Conservation (phyloP, 192 early-diverging fungal genomes). For the Ambispora gerdemannii region DNA sequence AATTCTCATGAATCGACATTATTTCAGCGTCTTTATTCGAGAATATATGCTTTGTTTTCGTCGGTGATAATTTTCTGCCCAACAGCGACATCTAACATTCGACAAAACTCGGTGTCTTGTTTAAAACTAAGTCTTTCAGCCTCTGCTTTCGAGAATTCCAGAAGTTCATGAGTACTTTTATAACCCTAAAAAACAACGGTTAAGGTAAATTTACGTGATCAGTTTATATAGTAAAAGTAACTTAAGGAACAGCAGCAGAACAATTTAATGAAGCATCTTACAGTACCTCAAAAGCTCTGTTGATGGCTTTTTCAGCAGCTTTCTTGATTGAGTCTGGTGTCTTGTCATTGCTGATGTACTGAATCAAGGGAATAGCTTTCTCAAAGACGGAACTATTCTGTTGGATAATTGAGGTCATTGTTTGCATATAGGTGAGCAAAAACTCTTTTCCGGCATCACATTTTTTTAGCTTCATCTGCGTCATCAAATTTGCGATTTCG, state of each 20-base stretch:
- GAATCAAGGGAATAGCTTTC: background rate
- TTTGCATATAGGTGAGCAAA: background rate
- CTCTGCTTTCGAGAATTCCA: background rate
- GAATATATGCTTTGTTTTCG: background rate
- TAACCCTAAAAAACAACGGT: slow-evolving; percentile 1
- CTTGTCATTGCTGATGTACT: background rate
- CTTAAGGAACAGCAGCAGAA: background rate
- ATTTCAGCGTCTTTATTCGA: slow-evolving; percentile 1
- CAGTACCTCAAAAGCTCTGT: background rate
- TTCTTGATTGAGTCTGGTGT: background rate
- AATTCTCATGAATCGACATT: too few species aligned
- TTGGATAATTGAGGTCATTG: too few species aligned
- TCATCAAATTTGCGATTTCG: background rate
- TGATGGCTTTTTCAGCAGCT: background rate
- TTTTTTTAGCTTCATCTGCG: slow-evolving; percentile 12
- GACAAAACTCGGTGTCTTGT: background rate
- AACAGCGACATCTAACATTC: background rate
- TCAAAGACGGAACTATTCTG: background rate
- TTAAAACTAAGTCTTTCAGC: background rate
- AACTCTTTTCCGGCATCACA: slow-evolving; percentile 13
- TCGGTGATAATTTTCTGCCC: background rate
- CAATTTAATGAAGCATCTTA: background rate
- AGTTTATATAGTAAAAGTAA: background rate
- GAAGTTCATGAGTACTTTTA: background rate
- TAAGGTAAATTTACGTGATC: too few species aligned